Base-by-base conservation (phyloP, 768 basidiomycete species). In the Naematelia aurantialba region DNA sequence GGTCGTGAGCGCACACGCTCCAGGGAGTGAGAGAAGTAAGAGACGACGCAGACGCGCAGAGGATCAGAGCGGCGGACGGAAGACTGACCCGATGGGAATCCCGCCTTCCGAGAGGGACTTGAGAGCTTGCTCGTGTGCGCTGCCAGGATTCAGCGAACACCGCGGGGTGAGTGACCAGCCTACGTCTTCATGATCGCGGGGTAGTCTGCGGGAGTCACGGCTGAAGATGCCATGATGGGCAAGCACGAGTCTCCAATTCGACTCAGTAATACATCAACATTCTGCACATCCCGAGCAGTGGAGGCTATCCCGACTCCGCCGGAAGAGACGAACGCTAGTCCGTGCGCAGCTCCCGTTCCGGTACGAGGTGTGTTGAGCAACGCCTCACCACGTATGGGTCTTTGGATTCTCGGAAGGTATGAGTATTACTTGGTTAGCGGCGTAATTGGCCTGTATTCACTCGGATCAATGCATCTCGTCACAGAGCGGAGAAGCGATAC, bases 81-180 rank as follows among this genome's bases (percentile, higher is more conserved):
- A n/a, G 4, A 56, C 49, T 5, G 25, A 62, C 60, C 61, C 62
- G 27, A 63, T 63, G 17, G 62, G 62, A 2, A 63, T 63, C 11
- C 62, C 62, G 26, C 62, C 62, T 26, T 59, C 58, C 1, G 46
- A 51, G 17, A 49, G 50, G 13, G 53, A 55, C 48, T 63, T 63
- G 25, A 50, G 46, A 2, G 62, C 62, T 52, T 63, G 62, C 10
- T 55, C 52, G 22, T 63, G 24, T 19, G 62, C 62, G n/a, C 61
- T 62, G 34, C 24, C 22, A 8, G 34, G 34, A 39, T 39, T 39
- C 34, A 39, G 34, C 34, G 8, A 39, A 39, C 8, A 8, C 5
- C 22, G 14, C 22, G 22, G 26, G 25, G 8, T 10, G 17, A 4
- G 13, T 10, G 50, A 24, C 8, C 11, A 26, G 24, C 58, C 55